Percentiles rank a stretch among this genome's conserved stretches.
phyloP scores from a whole-genome alignment of 1,139 yeast genomes.

The Pichia sp. region DNA sequence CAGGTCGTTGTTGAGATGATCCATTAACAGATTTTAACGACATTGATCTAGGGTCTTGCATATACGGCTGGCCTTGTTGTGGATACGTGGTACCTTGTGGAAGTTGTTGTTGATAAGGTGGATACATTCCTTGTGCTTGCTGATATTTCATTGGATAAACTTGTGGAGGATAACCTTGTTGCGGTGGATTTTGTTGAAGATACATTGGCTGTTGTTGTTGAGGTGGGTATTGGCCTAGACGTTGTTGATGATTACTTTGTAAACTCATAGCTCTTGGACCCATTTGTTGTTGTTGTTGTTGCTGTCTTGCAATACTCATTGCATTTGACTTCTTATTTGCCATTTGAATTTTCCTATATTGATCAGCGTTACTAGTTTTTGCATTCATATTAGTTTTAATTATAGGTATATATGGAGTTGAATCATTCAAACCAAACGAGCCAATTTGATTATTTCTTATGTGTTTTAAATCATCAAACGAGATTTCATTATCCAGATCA shows the following conservation, averaged over 20 bases:
- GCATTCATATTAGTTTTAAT: slow-evolving; percentile 31
- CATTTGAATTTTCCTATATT: slow-evolving; percentile 64
- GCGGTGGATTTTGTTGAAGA: background rate
- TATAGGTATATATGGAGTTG: slow-evolving; percentile 73
- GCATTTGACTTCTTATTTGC: slow-evolving; percentile 56
- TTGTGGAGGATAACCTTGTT: slow-evolving; percentile 1
- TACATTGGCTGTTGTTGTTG: slow-evolving; percentile 20
- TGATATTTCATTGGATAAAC: background rate
- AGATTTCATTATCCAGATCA: slow-evolving; percentile 30
- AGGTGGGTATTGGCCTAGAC: slow-evolving; percentile 22
- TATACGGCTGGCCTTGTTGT: background rate
- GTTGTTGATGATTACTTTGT: slow-evolving; percentile 26
- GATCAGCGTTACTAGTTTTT: slow-evolving; percentile 35
- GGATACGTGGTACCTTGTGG: background rate
- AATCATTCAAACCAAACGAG: slow-evolving; percentile 34
- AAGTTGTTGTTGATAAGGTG: background rate
- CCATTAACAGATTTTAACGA: slow-evolving; percentile 18
- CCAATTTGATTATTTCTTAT: slow-evolving; percentile 64
- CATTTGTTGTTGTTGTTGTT: slow-evolving; percentile 11
- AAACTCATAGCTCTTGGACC: slow-evolving; percentile 55
- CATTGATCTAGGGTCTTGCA: slow-evolving; percentile 26
- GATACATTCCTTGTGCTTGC: background rate
- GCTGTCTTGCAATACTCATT: slow-evolving; percentile 15
- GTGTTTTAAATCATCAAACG: slow-evolving; percentile 59
- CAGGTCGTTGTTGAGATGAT: background rate